Percentiles rank a stretch among this genome's conserved stretches.
Evolutionary conservation across 176 grass and related monocot genomes (phyloP).

Genomic region (Phoenix dactylifera): DNA sequence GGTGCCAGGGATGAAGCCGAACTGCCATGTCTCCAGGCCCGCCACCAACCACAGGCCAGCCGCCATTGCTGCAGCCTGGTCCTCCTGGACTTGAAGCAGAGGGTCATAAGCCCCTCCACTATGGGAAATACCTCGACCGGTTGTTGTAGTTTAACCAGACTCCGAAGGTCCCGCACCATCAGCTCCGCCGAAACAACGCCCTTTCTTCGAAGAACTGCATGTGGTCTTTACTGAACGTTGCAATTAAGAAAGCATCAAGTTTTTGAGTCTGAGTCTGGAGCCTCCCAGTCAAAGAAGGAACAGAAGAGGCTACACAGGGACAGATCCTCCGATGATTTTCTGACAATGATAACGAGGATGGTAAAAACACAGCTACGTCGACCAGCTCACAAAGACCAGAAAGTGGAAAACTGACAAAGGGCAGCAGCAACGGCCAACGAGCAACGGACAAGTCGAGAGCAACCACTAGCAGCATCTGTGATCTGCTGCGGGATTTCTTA

Average conservation of each 20-base stretch:
- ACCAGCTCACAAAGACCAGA: conserved; percentile 24
- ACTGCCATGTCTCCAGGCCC: no score
- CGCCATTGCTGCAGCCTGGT: no score
- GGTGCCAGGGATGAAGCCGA: no score
- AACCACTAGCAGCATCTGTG: conserved; percentile 20
- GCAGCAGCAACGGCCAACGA: conserved; percentile 23
- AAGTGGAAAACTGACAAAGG: conserved; percentile 23
- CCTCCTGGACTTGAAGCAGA: no score
- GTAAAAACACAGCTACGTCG: conserved; percentile 42
- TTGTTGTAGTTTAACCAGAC: conserved; percentile 16
- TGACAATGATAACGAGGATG: conserved; percentile 19
- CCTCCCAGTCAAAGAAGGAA: conserved; percentile 19
- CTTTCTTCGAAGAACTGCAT: conserved; percentile 89
- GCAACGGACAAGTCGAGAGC: conserved; percentile 1
- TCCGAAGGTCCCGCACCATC: no score
- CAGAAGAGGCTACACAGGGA: conserved; percentile 25
- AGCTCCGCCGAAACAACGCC: conserved; percentile 33
- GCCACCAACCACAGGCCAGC: no score
- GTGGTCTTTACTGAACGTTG: conserved; percentile 69
- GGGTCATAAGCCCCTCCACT: no score
- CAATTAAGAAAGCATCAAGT: conserved; percentile 45
- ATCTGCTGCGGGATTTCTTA: conserved; percentile 50
- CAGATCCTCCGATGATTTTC: conserved; percentile 21
- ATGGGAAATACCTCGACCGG: no score
- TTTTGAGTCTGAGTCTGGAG: conserved; percentile 36